Percentiles rank a stretch among this genome's conserved stretches.
Conservation (phyloP, 1,284 basidiomycete species). For the Irpex sp. region DNA sequence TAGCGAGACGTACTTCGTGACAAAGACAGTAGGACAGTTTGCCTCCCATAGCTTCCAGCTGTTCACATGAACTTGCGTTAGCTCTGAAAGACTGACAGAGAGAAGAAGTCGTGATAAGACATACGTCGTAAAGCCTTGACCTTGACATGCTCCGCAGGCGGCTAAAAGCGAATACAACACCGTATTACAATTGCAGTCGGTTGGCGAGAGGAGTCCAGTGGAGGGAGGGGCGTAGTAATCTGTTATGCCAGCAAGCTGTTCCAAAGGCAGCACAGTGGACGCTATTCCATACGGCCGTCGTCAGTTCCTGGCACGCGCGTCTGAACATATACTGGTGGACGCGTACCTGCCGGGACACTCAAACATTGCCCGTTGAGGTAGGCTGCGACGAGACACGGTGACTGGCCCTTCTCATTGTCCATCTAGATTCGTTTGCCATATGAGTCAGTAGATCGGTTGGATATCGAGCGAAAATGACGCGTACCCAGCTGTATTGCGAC, state of each 20-base stretch:
- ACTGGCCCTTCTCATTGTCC: slow-evolving; percentile 9
- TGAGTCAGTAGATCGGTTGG: neutral
- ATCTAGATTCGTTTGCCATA: neutral
- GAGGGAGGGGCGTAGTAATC: slow-evolving; percentile 3
- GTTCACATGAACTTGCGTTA: neutral
- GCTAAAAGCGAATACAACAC: slow-evolving; percentile 12
- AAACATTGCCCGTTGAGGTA: slow-evolving; percentile 10
- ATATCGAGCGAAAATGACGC: neutral
- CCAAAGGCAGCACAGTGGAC: neutral
- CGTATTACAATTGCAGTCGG: slow-evolving; percentile 10
- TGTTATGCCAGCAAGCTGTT: neutral
- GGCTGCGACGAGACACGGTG: slow-evolving; percentile 11
- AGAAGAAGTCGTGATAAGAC: neutral
- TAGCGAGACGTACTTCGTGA: neutral
- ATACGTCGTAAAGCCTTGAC: neutral
- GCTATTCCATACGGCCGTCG: neutral
- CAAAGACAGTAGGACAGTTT: slow-evolving; percentile 1
- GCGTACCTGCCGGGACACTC: neutral
- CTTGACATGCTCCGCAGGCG: slow-evolving; percentile 11
- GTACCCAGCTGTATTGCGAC: slow-evolving; percentile 3
- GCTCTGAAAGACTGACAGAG: neutral
- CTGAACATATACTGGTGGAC: neutral
- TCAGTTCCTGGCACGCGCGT: neutral
- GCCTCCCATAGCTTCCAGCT: slow-evolving; percentile 7
- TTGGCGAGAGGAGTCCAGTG: neutral